Conservation (phyloP, 352 stramenopile genomes). For the Peronospora destructor region DNA sequence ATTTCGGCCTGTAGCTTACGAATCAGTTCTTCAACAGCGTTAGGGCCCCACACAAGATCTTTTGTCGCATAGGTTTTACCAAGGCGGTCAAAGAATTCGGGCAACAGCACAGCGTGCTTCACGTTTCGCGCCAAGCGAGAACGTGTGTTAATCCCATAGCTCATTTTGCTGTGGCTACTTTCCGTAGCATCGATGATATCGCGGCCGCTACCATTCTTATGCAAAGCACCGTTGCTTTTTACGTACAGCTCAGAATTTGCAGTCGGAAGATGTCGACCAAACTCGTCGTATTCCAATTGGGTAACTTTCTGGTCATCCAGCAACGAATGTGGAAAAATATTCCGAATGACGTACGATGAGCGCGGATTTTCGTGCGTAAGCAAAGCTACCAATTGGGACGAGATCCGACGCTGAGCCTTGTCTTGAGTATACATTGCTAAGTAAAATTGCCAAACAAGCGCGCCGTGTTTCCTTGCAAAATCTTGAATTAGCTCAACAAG, state of each 20-base stretch:
- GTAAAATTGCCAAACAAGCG: slow-evolving; percentile 80
- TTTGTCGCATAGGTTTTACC: slow-evolving; percentile 71
- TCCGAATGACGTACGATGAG: slow-evolving; percentile 77
- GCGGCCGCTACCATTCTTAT: slow-evolving; percentile 40
- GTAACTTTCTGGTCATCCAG: slow-evolving; percentile 68
- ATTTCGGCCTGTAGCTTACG: slow-evolving; percentile 66
- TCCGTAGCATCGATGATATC: slow-evolving; percentile 66
- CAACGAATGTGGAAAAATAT: slow-evolving; percentile 75
- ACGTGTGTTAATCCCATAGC: slow-evolving; percentile 68
- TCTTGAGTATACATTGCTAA: slow-evolving; percentile 75
- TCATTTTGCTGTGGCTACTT: slow-evolving; percentile 62
- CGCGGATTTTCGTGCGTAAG: slow-evolving; percentile 81
- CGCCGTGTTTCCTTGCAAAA: slow-evolving; percentile 76
- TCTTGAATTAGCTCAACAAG: slow-evolving; percentile 84
- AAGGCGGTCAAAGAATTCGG: slow-evolving; percentile 83
- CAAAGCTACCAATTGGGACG: slow-evolving; percentile 75
- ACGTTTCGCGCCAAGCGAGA: slow-evolving; percentile 60
- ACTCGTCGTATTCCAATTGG: slow-evolving; percentile 81
- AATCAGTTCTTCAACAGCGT: slow-evolving; percentile 69
- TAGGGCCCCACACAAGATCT: slow-evolving; percentile 72
- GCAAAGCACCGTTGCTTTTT: slow-evolving; percentile 33
- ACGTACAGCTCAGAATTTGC: slow-evolving; percentile 38
- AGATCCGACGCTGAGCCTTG: slow-evolving; percentile 80
- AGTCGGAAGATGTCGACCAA: slow-evolving; percentile 60
- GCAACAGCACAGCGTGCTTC: slow-evolving; percentile 77